Evolutionary conservation across 2,329 filamentous ascomycete genomes (phyloP).

Genomic region (Colletotrichum trifolii): DNA sequence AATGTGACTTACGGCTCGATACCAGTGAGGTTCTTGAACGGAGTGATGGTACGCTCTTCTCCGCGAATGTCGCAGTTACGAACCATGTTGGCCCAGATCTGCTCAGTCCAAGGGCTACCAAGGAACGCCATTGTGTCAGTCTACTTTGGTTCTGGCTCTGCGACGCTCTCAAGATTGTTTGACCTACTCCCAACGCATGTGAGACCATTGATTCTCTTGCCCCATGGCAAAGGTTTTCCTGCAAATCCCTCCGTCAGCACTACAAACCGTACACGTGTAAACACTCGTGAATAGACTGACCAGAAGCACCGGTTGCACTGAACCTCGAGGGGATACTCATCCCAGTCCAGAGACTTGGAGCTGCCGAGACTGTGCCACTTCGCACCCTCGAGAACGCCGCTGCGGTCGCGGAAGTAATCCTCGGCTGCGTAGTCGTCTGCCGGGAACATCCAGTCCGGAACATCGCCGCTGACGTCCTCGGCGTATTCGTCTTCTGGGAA

Average conservation of each 20-base stretch:
- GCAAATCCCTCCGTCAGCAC: not conserved
- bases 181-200: conserved; percentile 7
- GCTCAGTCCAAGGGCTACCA: conserved; percentile 8
- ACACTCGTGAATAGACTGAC: not conserved
- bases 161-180: not conserved
- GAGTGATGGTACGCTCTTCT: conserved; percentile 2
- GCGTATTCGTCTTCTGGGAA: not conserved
- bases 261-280: not conserved
- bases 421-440: not conserved
- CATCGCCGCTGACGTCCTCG: not conserved
- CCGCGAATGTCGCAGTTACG: conserved; percentile 9
- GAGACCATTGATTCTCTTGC: conserved; percentile 1
- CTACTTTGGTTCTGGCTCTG: not conserved
- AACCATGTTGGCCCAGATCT: conserved; percentile 13
- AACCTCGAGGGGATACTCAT: conserved; percentile 6
- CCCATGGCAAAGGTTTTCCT: conserved; percentile 9
- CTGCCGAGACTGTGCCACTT: conserved; percentile 4
- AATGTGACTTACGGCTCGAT: conserved; percentile 1
- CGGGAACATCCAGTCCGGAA: conserved; percentile 15
- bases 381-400: not conserved
- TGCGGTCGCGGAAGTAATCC: conserved; percentile 10
- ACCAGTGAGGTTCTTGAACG: conserved; percentile 6
- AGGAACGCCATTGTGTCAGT: not conserved
- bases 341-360: not conserved
- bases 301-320: conserved; percentile 18